Evolutionary conservation across 306 rosid genomes (phyloP).

Genomic region (Vicia faba): DNA sequence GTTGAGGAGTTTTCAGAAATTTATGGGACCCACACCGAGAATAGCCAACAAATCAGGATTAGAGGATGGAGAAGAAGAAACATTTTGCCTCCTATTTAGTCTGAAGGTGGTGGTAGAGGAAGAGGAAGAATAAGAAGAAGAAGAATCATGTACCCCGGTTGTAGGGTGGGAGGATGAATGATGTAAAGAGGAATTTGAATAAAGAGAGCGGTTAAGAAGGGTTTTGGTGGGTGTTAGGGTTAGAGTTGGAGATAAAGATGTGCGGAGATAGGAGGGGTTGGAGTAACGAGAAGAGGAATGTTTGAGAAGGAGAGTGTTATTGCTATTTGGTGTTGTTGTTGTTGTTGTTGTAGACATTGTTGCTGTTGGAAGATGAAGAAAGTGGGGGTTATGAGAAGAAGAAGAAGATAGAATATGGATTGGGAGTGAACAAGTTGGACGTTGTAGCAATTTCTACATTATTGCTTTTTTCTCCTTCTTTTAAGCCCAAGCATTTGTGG

Average conservation of each 20-base stretch:
- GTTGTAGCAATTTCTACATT: not conserved
- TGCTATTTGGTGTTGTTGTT: too few species aligned
- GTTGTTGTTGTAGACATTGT: not conserved
- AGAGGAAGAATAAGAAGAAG: constrained; percentile 36
- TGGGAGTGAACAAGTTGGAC: too few species aligned
- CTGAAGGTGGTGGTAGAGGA: constrained; percentile 2
- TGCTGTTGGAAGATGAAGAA: not conserved
- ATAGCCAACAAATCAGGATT: constrained; percentile 88
- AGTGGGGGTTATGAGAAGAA: not conserved
- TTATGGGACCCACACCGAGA: constrained; percentile 96
- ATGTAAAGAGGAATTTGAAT: too few species aligned
- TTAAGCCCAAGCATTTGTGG: too few species aligned
- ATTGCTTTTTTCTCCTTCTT: too few species aligned
- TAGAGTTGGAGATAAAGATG: too few species aligned
- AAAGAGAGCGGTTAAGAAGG: too few species aligned
- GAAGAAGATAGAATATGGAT: not conserved
- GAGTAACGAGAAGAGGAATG: too few species aligned
- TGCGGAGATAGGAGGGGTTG: too few species aligned
- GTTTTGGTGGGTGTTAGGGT: too few species aligned
- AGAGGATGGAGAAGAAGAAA: constrained; percentile 41
- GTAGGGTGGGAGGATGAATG: constrained; percentile 12
- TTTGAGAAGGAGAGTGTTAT: not conserved
- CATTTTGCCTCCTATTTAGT: constrained; percentile 59
- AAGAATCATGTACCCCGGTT: constrained; percentile 14
- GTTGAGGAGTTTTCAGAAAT: constrained; percentile 77